These are phyloP conservation scores for Cercis canadensis DNA, from an alignment of 306 rosid species.

Conservation along the genomic window DNA sequence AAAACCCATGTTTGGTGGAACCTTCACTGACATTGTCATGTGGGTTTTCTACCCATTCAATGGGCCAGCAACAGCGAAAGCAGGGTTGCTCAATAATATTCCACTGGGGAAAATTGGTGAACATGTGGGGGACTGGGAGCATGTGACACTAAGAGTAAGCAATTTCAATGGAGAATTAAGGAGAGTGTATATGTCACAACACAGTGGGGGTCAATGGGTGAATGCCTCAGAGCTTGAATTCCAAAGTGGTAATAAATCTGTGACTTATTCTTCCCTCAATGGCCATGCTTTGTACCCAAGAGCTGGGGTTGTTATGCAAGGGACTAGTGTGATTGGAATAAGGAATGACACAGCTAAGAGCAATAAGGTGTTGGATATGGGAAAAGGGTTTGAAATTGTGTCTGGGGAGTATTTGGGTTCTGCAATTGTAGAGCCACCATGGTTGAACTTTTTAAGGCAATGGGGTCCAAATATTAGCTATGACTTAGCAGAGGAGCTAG, in stretches of 20 bases:
- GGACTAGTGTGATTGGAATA: slow-evolving; percentile 56
- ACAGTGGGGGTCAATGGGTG: slow-evolving; percentile 74
- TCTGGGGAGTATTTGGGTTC: slow-evolving; percentile 53
- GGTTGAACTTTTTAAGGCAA: slow-evolving; percentile 53
- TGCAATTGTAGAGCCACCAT: slow-evolving; percentile 44
- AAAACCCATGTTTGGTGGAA: slow-evolving; percentile 78
- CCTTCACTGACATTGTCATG: slow-evolving; percentile 65
- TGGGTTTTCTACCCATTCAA: slow-evolving; percentile 89
- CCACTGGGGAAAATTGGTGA: slow-evolving; percentile 66
- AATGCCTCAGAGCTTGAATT: slow-evolving; percentile 64
- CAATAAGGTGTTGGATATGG: slow-evolving; percentile 49
- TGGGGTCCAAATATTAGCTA: slow-evolving; percentile 62
- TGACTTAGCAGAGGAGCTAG: slow-evolving; percentile 41
- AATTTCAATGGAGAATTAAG: slow-evolving; percentile 67
- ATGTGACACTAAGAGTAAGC: slow-evolving; percentile 74
- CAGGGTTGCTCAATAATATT: slow-evolving; percentile 45
- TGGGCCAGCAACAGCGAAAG: slow-evolving; percentile 69
- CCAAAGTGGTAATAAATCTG: slow-evolving; percentile 49
- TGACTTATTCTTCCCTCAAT: slow-evolving; percentile 63
- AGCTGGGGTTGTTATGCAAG: slow-evolving; percentile 71
- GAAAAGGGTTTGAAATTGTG: slow-evolving; percentile 40
- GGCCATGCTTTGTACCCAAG: slow-evolving; percentile 71
- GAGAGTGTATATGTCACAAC: slow-evolving; percentile 67
- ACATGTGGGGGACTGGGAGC: slow-evolving; percentile 88
- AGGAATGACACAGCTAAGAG: slow-evolving; percentile 70